Conservation (phyloP, 441 rosid species). For the Mallotus japonicus region DNA sequence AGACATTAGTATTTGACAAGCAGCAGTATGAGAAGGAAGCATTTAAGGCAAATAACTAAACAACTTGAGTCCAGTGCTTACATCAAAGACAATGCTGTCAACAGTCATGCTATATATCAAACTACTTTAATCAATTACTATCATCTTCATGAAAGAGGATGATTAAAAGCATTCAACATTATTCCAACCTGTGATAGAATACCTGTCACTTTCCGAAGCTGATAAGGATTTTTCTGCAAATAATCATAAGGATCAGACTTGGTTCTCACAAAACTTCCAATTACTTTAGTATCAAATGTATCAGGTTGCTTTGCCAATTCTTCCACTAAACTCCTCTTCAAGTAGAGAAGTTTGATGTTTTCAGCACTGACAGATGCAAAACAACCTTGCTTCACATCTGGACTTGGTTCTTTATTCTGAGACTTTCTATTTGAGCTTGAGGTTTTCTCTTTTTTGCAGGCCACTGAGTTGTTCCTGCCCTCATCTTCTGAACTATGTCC, state of each 20-base stretch:
- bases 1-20: no score
- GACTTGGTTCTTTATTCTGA: constrained; percentile 27
- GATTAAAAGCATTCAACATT: neutral
- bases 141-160: neutral
- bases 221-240: constrained; percentile 40
- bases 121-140: neutral
- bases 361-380: constrained; percentile 40
- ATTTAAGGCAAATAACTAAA: neutral
- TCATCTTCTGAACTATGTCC: constrained; percentile 25
- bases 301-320: constrained; percentile 43
- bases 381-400: constrained; percentile 22
- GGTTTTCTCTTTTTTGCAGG: constrained; percentile 24
- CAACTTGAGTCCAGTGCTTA: neutral
- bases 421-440: constrained; percentile 21
- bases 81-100: neutral
- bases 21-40: neutral
- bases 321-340: constrained; percentile 46
- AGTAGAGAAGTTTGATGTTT: constrained; percentile 50
- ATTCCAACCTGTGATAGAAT: constrained; percentile 8
- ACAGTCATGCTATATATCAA: neutral
- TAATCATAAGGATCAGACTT: constrained; percentile 44
- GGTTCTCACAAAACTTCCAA: constrained; percentile 53
- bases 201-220: constrained; percentile 54
- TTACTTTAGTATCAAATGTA: constrained; percentile 42
- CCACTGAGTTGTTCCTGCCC: constrained; percentile 10